Conservation (phyloP, 1,284 basidiomycete species). For the Hortiboletus rubellus region DNA sequence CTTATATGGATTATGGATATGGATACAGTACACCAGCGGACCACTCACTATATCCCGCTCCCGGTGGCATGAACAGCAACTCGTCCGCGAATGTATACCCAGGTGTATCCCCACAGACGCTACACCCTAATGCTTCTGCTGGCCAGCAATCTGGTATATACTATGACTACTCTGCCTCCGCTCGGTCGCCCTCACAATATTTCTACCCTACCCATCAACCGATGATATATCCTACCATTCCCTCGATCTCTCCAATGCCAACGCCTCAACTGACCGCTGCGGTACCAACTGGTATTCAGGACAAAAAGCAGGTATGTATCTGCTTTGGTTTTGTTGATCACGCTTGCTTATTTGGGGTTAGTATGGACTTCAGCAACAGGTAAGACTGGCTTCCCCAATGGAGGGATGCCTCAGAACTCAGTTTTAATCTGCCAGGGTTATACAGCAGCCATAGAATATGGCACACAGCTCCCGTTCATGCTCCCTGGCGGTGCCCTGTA, state of each 20-base stretch:
- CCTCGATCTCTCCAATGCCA: slow-evolving; percentile 54
- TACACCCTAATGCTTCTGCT: slow-evolving; percentile 46
- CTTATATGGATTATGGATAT: slow-evolving; percentile 56
- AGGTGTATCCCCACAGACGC: slow-evolving; percentile 43
- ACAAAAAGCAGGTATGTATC: slow-evolving; percentile 62
- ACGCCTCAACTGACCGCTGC: slow-evolving; percentile 46
- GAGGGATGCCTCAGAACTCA: slow-evolving; percentile 43
- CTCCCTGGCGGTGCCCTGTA: slow-evolving; percentile 47
- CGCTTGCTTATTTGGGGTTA: slow-evolving; percentile 24
- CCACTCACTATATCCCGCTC: slow-evolving; percentile 51
- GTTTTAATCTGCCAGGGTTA: slow-evolving; percentile 47
- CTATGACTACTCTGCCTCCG: slow-evolving; percentile 57
- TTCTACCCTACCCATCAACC: slow-evolving; percentile 60
- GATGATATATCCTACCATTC: slow-evolving; percentile 55
- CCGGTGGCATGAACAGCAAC: slow-evolving; percentile 41
- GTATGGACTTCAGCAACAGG: slow-evolving; percentile 54
- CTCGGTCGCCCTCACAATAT: slow-evolving; percentile 56
- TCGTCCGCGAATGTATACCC: slow-evolving; percentile 51
- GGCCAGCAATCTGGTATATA: slow-evolving; percentile 55
- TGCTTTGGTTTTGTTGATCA: background rate
- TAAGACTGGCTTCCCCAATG: slow-evolving; percentile 38
- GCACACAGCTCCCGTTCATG: slow-evolving; percentile 48
- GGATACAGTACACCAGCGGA: slow-evolving; percentile 53
- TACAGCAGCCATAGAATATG: slow-evolving; percentile 46
- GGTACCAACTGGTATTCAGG: slow-evolving; percentile 43